Base-by-base conservation (phyloP, 2,329 filamentous ascomycete genomes). In the Colletotrichum cordylinicola region DNA sequence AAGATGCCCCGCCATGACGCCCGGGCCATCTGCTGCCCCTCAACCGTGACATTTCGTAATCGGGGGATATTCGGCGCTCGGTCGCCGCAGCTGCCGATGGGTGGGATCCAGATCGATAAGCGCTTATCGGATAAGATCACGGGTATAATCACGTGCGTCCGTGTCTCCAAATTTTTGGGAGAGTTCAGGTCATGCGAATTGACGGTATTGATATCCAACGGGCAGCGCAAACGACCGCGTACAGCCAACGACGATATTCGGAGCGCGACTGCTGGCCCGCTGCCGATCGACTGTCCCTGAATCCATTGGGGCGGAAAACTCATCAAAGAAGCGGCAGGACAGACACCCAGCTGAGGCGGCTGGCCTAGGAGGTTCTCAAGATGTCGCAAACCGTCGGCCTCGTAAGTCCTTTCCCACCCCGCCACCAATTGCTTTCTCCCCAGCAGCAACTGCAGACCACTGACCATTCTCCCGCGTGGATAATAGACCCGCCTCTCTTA, bases 401-500 rank as follows among this genome's bases (percentile, higher is more conserved):
- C 85, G 94, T 96, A 91, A 80, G 85, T 78, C 60, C 60, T 71
- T 70, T 64, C 24, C 62, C 66, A 52, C 69, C 24, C 33, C 31
- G 16, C 18, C 33, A 67, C 27, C 65, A 68, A 66, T 61, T 68
- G 48, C 67, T 27, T 24, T 72, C 75, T 61, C 10, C 27, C 24
- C n/a, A 18, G 15, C 24, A 58, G 24, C 7, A 27, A 27, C 0
- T 12, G n/a, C 43, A 24, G 43, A 52, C 33, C 27, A 29, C 58
- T 61, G 18, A 61, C 58, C 4, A 8, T 31, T 33, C 6, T 10
- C 16, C 55, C 15, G 24, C 15, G 7, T 13, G 61, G n/a, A 52
- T 8, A 12, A 58, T 80, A 98, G 96, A 98, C 97, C 77, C 95
- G 95, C 83, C 94, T 99, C 79, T 96, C 97, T 87, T 99, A 98